These are phyloP conservation scores for Blumeriella jaapii DNA, from an alignment of 2,329 filamentous ascomycete species.

Conservation along the genomic window DNA sequence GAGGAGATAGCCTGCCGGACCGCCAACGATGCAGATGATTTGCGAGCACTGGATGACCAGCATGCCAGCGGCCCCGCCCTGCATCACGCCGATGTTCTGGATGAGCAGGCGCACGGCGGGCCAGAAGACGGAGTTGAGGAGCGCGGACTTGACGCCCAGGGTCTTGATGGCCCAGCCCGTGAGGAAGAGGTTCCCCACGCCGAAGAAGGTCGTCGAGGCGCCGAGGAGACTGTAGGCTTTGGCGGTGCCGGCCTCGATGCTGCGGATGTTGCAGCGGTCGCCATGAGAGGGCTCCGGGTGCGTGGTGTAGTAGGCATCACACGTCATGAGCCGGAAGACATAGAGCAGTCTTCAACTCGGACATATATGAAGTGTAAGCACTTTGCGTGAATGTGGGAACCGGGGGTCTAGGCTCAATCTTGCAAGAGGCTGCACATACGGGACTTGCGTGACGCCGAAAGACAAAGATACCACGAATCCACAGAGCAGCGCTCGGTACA, in stretches of 20 bases:
- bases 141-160: slow-evolving; percentile 49
- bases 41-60: slow-evolving; percentile 56
- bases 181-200: slow-evolving; percentile 55
- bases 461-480: slow-evolving; percentile 47
- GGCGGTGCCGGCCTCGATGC: slow-evolving; percentile 54
- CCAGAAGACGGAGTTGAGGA: slow-evolving; percentile 51
- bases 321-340: slow-evolving; percentile 61
- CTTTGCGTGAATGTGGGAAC: no score
- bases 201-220: slow-evolving; percentile 56
- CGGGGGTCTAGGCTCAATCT: no score
- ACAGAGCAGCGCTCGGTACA: slow-evolving; percentile 41
- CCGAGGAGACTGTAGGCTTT: slow-evolving; percentile 52
- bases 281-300: slow-evolving; percentile 39
- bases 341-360: slow-evolving; percentile 38
- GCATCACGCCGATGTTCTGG: slow-evolving; percentile 53
- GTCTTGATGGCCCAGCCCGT: slow-evolving; percentile 56
- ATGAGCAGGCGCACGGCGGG: slow-evolving; percentile 51
- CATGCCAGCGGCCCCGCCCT: slow-evolving; percentile 52
- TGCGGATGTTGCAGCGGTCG: slow-evolving; percentile 46
- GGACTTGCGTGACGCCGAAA: slow-evolving; percentile 39
- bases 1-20: slow-evolving; percentile 57
- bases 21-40: slow-evolving; percentile 55
- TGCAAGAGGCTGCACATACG: slow-evolving; percentile 15
- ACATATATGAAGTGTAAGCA: not conserved
- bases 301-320: slow-evolving; percentile 53